Evolutionary conservation across 2,329 filamentous ascomycete species (phyloP).

Genomic region (Diplodia corticola): DNA sequence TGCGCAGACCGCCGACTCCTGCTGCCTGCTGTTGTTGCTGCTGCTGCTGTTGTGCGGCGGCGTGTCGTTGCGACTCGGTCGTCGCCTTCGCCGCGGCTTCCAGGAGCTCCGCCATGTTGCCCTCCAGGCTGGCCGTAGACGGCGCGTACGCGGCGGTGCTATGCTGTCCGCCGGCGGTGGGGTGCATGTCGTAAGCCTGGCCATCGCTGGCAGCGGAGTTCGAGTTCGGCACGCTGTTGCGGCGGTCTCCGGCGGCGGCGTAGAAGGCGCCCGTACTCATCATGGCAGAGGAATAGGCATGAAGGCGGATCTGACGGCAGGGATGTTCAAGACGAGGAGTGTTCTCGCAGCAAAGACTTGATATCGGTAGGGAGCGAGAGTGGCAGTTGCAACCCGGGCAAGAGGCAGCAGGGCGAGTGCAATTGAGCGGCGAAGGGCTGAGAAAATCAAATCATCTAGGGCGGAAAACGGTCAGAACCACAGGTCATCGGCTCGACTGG

Average conservation of each 20-base stretch:
- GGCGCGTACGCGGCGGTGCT: not conserved
- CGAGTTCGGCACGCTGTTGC: not conserved
- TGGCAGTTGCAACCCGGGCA: too few relatives aligned
- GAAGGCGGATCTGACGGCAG: not conserved
- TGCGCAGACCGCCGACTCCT: not conserved
- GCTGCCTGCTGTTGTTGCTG: not conserved
- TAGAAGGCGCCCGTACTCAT: conserved; percentile 11
- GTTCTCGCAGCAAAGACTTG: not conserved
- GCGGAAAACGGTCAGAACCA: conserved; percentile 1
- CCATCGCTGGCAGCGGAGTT: not conserved
- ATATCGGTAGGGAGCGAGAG: not conserved
- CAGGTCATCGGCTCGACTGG: not conserved
- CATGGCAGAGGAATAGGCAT: not conserved
- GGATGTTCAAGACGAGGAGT: not conserved
- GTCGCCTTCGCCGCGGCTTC: conserved; percentile 41
- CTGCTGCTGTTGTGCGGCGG: not conserved
- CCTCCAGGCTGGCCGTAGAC: not conserved
- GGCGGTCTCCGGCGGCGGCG: not conserved
- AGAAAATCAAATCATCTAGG: not conserved
- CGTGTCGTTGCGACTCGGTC: conserved; percentile 28
- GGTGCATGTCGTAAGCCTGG: not conserved
- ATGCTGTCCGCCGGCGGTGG: not conserved
- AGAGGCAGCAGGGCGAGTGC: not conserved
- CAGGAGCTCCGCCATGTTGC: conserved; percentile 35
- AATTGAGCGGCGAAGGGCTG: not conserved